Base-by-base conservation (phyloP, 1,284 basidiomycete species). In the Limonomyces culmigenus region DNA sequence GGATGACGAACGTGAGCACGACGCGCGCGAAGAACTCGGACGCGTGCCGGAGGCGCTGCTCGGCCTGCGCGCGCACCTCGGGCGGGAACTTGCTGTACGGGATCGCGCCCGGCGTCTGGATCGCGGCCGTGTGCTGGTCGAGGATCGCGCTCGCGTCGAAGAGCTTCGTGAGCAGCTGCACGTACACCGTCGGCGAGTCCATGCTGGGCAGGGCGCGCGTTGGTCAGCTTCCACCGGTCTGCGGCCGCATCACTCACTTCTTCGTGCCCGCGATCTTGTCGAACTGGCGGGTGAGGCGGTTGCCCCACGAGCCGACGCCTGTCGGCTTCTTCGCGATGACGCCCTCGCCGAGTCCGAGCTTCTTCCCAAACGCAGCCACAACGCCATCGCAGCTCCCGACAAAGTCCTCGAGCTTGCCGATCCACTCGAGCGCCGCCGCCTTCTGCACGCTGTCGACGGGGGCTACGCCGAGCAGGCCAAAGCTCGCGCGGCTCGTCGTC, bases 1-100 rank as follows among this genome's bases (percentile, higher is more conserved):
- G 77, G 48, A 97, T 70, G 43, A 97, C 85, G 54, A 95, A 95
- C 6, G 85, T 85, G 38, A 95, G 64, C 32, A 98, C 70, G 38
- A 95, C 87, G 30, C 69, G 79, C 4, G 80, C 80, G 45, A 95
- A 88, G 55, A 97, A 97, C 47, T 96, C 87, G 13, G 86, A 87
- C 5, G 74, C 66, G 39, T 80, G 73, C 46, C 69, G 74, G 38
- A 97, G 65, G 48, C 77, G 79, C 42, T 65, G 58, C 50, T 93
- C 86, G 37, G 87, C 68, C 10, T 67, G 65, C 21, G 51, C 47
- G 39, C 76, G 75, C 38, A 79, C 51, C 39, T 81, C 73, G 23
- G 55, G 38, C 5, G 81, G 67, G 41, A 93, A 70, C 8, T 70
- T 66, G 19, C 67, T 65, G 51, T 92, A 92, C 33, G 71, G 63